Evolutionary conservation across 2,329 filamentous ascomycete species (phyloP), one percentile per base, ranked within the genome.

Genomic region (Cladosporium colombiae): DNA sequence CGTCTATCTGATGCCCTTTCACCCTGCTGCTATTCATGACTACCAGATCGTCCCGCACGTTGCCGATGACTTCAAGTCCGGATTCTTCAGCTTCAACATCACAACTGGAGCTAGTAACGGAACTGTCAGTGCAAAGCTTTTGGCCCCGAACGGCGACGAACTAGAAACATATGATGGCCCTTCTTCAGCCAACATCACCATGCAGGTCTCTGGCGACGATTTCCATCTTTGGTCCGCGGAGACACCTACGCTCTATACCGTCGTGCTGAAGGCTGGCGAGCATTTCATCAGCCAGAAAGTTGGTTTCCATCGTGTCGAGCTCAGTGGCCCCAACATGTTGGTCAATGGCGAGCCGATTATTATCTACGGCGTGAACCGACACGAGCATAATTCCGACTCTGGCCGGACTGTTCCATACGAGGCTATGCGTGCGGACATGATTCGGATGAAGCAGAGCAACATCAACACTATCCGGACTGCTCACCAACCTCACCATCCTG

Each of bases 171-270:
- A 81, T 4, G 72, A 74, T 31, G 65, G 72, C 33, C 59, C 53
- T 5, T 16, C 46, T 6, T 62, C 62, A 14, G 33, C 50, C 7
- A 58, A 62, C 44, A 46, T 61, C 21, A 69, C 57, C 10, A 55
- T 65, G 37, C 50, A 64, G 65, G 44, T 67, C 16, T 74, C 80
- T 0, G 78, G 89, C 25, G 61, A 77, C 3, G 76, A 84, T n/a
- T 87, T 87, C 0, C 74, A 79, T 18, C 86, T 89, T 68, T 91
- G 88, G 89, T 89, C 88, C 0, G 89, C 89, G 1, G 89, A 91
- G 73, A 85, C 83, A 0, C 89, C 88, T 0, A 79, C 85, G 56
- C 81, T 91, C 0, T 91, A 91, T 70, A 76, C 80, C 1, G 76
- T 88, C 1, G 76, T 82, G 7, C 59, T 71, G 29, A 62, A 65